These are phyloP conservation scores for Pseudogymnoascus sp. DNA, from an alignment of 2,329 filamentous ascomycete species.

Conservation along the genomic window DNA sequence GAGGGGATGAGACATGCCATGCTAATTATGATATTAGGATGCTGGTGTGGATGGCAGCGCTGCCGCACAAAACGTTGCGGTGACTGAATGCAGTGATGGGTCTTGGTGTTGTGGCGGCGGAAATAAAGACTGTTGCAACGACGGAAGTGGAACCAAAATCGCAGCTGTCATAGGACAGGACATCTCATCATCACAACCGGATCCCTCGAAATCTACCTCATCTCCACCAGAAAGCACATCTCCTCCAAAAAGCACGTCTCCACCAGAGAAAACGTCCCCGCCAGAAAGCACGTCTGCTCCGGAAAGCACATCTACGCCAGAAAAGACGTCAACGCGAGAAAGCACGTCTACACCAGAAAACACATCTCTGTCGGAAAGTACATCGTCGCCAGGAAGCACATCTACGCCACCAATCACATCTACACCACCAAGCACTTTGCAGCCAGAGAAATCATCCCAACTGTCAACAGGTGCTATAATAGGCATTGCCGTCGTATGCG, in stretches of 20 bases:
- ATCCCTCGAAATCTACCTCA: neutral
- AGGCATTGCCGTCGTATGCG: neutral
- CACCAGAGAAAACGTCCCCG: neutral
- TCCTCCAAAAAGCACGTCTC: neutral
- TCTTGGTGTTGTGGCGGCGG: slow-evolving; percentile 8
- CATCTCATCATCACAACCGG: neutral
- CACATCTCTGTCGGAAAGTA: neutral
- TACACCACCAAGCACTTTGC: neutral
- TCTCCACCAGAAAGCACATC: neutral
- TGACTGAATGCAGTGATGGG: slow-evolving; percentile 7
- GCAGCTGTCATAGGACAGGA: neutral
- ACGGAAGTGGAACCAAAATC: neutral
- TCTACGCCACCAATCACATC: neutral
- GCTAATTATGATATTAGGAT: neutral
- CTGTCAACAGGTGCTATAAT: neutral
- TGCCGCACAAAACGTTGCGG: neutral
- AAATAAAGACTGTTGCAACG: neutral
- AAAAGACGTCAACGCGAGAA: neutral
- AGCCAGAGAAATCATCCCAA: neutral
- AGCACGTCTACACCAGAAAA: neutral
- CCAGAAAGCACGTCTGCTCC: neutral
- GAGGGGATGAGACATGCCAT: neutral
- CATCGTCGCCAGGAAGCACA: neutral
- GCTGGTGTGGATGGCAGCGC: neutral
- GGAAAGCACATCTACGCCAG: neutral